These are phyloP conservation scores for Fusarium napiforme DNA, from an alignment of 2,329 filamentous ascomycete species.

Conservation along the genomic window DNA sequence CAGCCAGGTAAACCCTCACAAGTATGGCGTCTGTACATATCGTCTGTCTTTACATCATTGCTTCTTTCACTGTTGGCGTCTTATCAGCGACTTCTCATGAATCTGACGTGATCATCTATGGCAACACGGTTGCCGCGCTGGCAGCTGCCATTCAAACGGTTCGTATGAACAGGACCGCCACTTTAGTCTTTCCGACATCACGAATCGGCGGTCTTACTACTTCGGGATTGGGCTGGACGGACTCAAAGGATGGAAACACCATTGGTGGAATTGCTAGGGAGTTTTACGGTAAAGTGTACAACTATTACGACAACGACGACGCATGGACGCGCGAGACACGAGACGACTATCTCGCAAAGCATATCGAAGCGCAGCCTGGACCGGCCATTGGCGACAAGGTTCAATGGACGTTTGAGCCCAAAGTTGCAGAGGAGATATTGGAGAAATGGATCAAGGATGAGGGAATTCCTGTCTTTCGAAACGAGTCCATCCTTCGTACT, in stretches of 20 bases:
- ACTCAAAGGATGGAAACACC: conserved; percentile 27
- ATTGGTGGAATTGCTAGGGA: conserved; percentile 30
- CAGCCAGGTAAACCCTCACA: neutral
- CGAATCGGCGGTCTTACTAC: conserved; percentile 32
- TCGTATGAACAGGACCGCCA: conserved; percentile 32
- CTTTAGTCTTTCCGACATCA: conserved; percentile 20
- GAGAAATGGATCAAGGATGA: conserved; percentile 35
- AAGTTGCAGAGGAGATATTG: conserved; percentile 27
- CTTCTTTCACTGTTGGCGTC: neutral
- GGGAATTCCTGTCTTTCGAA: conserved; percentile 28
- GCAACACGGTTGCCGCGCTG: conserved; percentile 34
- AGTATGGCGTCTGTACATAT: neutral
- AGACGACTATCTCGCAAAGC: conserved; percentile 24
- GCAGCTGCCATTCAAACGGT: conserved; percentile 32
- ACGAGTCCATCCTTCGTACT: conserved; percentile 18
- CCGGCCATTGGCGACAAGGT: conserved; percentile 28
- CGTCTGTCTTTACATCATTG: neutral
- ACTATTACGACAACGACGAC: conserved; percentile 19
- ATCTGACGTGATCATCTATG: conserved; percentile 34
- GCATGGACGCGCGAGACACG: conserved; percentile 1
- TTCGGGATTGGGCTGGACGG: conserved; percentile 29
- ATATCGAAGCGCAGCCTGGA: conserved; percentile 28
- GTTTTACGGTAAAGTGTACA: conserved; percentile 27
- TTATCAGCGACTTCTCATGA: conserved; percentile 3
- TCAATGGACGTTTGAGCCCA: conserved; percentile 37